Evolutionary conservation across 2,329 filamentous ascomycete genomes (phyloP), one percentile per base, ranked within the genome.

Genomic region (Cordyceps militaris): DNA sequence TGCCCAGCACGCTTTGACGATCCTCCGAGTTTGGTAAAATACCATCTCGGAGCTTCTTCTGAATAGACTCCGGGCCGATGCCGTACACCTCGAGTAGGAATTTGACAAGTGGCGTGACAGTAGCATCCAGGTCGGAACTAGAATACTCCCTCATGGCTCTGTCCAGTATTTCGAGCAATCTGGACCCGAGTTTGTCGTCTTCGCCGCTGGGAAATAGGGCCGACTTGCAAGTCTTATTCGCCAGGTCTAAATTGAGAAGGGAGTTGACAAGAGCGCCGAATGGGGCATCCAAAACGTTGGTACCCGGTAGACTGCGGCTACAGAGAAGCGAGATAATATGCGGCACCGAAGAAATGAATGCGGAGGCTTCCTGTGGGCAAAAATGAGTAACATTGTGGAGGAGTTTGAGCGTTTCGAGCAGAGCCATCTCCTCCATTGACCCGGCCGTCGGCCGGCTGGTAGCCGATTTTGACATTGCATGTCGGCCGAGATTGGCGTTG

Each of bases 351-450:
- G 81, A 74, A 1, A 83, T 83, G 67, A 97, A 95, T 0, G 77
- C 73, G 0, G 76, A 69, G 4, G 75, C 72, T 26, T 86, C 78
- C 43, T 85, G 78, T 4, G 85, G 83, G 63, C 86, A 87, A 66
- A 86, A 85, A 65, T 92, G 86, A 1, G 88, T 88, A 55, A 96
- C 78, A 70, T 97, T 97, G 78, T 95, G 97, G 53, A 96, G 74
- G 42, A 97, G 79, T 67, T 96, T 97, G 51, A 94, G 75, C 0
- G 88, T 93, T 70, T 97, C 93, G 9, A 79, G 79, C 38, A 97
- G 78, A 0, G 92, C 91, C 83, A 93, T 84, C 59, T 88, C 84
- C 62, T 88, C 84, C 79, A 92, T 88, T 0, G 82, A 80, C 43
- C 82, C 74, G 13, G 63, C 63, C 11, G 65, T 67, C 24, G 67